Evolutionary conservation across 495 filamentous ascomycete species (phyloP), one percentile per base, ranked within the genome.

Genomic region (Hapsidospora chrysogenum): DNA sequence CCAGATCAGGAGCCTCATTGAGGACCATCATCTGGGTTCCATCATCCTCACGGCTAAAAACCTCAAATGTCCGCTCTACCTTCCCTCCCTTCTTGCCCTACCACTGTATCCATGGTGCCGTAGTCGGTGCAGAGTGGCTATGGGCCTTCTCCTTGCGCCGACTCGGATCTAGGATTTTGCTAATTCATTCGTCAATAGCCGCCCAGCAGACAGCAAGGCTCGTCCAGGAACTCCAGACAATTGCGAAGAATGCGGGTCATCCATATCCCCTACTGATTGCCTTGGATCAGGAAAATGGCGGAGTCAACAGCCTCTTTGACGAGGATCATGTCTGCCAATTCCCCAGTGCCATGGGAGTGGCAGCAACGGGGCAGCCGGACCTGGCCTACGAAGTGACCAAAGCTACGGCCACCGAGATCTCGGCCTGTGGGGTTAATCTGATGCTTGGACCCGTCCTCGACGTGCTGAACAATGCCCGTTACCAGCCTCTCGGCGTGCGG

Each of bases 61-160:
- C 50, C 64, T 93, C 20, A 86, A 84, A 74, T 85, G 84, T 89
- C n/a, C n/a, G n/a, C n/a, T n/a, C n/a, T n/a, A n/a, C n/a, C n/a
- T n/a, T n/a, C n/a, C n/a, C n/a, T n/a, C n/a, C n/a, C n/a, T n/a
- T n/a, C n/a, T n/a, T n/a, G n/a, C n/a, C n/a, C n/a, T n/a, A n/a
- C n/a, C n/a, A n/a, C n/a, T n/a, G n/a, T n/a, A n/a, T n/a, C n/a
- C n/a, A n/a, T n/a, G n/a, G n/a, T n/a, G n/a, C n/a, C n/a, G n/a
- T n/a, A n/a, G n/a, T n/a, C n/a, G n/a, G n/a, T n/a, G n/a, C n/a
- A n/a, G 68, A 29, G 37, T 21, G 15, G 22, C 30, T 26, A 6
- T 26, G 23, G 23, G 11, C 29, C 29, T 7, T 17, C 28, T 9
- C 18, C 26, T 29, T 17, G 11, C 17, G 3, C 9, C 36, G n/a